These are phyloP conservation scores for Lichtheimia hyalospora DNA, from an alignment of 371 early-diverging fungal genomes.

Conservation along the genomic window DNA sequence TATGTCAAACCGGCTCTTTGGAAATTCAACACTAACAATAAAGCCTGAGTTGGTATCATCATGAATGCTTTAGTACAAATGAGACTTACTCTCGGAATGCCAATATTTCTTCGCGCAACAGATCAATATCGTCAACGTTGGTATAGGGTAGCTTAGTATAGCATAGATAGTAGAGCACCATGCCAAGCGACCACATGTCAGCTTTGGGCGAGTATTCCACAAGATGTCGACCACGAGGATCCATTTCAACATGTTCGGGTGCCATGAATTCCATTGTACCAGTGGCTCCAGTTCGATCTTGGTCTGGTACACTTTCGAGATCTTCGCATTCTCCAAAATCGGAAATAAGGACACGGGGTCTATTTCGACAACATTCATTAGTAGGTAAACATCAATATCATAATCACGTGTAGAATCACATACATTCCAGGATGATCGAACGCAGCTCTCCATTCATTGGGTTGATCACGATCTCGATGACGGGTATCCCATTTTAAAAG, in stretches of 20 bases:
- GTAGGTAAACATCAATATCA: too few species aligned
- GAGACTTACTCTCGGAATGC: constrained; percentile 49
- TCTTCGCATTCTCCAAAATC: constrained; percentile 98
- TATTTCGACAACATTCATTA: constrained; percentile 10
- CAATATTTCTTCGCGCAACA: constrained; percentile 77
- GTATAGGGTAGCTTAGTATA: constrained; percentile 83
- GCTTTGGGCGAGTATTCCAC: constrained; percentile 82
- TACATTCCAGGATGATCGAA: constrained; percentile 22
- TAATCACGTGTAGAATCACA: neutral
- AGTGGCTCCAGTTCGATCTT: constrained; percentile 89
- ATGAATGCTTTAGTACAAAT: neutral
- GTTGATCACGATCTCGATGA: constrained; percentile 16
- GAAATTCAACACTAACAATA: constrained; percentile 28
- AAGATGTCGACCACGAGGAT: constrained; percentile 58
- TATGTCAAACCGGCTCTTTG: constrained; percentile 30
- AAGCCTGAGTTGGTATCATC: neutral
- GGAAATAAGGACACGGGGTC: constrained; percentile 84
- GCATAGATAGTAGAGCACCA: constrained; percentile 89
- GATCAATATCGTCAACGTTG: constrained; percentile 87
- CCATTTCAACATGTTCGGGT: constrained; percentile 68
- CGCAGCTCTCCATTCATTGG: constrained; percentile 24
- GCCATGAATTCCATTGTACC: constrained; percentile 97
- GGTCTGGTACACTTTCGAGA: constrained; percentile 47
- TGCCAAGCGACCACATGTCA: constrained; percentile 95
- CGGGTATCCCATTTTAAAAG: constrained; percentile 69